Percentiles rank a stretch among this genome's conserved stretches.
Evolutionary conservation across 2,329 filamentous ascomycete genomes (phyloP).

Genomic region (Daldinia eschscholtzii): DNA sequence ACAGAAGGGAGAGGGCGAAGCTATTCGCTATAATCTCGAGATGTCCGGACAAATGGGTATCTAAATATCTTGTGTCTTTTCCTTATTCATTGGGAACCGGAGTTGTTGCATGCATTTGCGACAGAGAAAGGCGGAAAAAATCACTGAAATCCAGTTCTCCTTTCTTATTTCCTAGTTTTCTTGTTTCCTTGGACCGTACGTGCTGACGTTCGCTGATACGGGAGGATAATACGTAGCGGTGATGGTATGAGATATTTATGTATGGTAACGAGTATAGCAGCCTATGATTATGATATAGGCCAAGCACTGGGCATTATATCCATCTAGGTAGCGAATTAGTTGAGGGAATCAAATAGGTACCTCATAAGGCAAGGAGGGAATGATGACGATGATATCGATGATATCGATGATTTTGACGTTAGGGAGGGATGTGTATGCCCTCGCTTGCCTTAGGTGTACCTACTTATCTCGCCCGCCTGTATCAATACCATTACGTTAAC

Average conservation of each 20-base stretch:
- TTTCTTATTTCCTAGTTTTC: slow-evolving; percentile 12
- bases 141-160: slow-evolving; percentile 13
- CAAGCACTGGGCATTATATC: slow-evolving; percentile 11
- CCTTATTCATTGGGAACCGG: slow-evolving; percentile 38
- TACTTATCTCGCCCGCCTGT: background rate
- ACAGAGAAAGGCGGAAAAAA: slow-evolving; percentile 40
- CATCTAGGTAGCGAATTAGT: slow-evolving; percentile 5
- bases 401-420: slow-evolving; percentile 9
- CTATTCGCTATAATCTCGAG: slow-evolving; percentile 9
- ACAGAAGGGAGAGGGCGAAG: slow-evolving; percentile 19
- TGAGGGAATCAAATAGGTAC: background rate
- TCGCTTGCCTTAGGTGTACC: too few relatives aligned
- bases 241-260: slow-evolving; percentile 2
- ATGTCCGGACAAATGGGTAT: slow-evolving; percentile 7
- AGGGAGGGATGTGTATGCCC: slow-evolving; percentile 6
- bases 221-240: slow-evolving; percentile 9
- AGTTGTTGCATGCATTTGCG: slow-evolving; percentile 40
- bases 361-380: slow-evolving; percentile 15
- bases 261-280: slow-evolving; percentile 11
- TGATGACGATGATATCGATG: slow-evolving; percentile 27
- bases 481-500: slow-evolving; percentile 16
- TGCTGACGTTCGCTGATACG: slow-evolving; percentile 10
- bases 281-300: background rate
- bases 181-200: slow-evolving; percentile 27
- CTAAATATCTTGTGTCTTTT: slow-evolving; percentile 25